phyloP scores from a whole-genome alignment of 2,329 filamentous ascomycete genomes.

The Alternaria sp. region DNA sequence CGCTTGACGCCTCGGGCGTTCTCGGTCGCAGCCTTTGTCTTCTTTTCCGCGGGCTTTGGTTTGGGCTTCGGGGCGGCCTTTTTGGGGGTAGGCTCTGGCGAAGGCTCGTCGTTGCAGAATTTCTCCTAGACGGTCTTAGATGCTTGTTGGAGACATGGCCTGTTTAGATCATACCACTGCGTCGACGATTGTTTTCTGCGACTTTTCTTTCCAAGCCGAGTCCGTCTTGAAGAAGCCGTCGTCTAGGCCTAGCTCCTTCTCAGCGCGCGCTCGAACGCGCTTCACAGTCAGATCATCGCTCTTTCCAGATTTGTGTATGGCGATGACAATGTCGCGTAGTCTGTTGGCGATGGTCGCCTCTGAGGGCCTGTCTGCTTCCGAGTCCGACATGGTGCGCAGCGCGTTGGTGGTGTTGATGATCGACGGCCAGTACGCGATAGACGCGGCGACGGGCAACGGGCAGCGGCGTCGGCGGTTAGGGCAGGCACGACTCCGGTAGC shows the following conservation, averaged over 20 bases:
- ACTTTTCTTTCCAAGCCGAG: slow-evolving; percentile 65
- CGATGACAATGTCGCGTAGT: slow-evolving; percentile 53
- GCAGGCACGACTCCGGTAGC: slow-evolving; percentile 25
- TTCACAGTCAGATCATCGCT: slow-evolving; percentile 66
- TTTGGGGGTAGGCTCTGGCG: slow-evolving; percentile 31
- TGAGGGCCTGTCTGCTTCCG: slow-evolving; percentile 41
- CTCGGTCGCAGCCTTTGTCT: slow-evolving; percentile 25
- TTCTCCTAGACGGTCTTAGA: slow-evolving; percentile 32
- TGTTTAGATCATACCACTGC: slow-evolving; percentile 37
- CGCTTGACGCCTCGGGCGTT: slow-evolving; percentile 42
- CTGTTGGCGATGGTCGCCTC: slow-evolving; percentile 51
- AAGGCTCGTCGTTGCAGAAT: slow-evolving; percentile 38
- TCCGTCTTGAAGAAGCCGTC: slow-evolving; percentile 65
- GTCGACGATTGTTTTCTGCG: slow-evolving; percentile 42
- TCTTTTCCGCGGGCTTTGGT: slow-evolving; percentile 35
- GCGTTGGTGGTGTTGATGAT: slow-evolving; percentile 19
- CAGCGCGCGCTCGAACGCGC: slow-evolving; percentile 62
- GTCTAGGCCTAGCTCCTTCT: slow-evolving; percentile 61
- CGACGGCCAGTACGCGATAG: slow-evolving; percentile 13
- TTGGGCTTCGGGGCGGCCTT: slow-evolving; percentile 31
- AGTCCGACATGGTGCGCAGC: slow-evolving; percentile 43
- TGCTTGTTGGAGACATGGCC: neutral
- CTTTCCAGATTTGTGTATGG: slow-evolving; percentile 53
- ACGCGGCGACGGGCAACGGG: slow-evolving; percentile 4
- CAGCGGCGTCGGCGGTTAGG: slow-evolving; percentile 14